Evolutionary conservation across 495 filamentous ascomycete species (phyloP).

Genomic region (Collariella sp.): DNA sequence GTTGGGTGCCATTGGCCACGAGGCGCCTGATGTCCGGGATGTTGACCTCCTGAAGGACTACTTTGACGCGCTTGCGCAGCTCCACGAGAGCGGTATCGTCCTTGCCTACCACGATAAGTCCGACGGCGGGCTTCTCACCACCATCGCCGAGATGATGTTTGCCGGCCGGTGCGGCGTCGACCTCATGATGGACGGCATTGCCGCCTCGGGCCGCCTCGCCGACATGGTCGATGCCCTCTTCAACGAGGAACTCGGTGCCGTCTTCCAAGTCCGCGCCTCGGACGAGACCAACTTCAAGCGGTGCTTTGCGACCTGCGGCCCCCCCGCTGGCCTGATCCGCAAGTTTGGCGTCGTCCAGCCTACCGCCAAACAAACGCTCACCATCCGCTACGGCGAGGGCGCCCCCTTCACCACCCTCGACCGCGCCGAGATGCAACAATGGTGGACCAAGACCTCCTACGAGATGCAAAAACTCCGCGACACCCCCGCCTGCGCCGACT

Average conservation of each 20-base stretch:
- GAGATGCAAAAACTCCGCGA: constrained; percentile 87
- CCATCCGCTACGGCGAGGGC: constrained; percentile 57
- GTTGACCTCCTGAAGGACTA: constrained; percentile 77
- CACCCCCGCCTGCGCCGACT: constrained; percentile 78
- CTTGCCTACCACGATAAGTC: constrained; percentile 93
- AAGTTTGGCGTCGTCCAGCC: constrained; percentile 68
- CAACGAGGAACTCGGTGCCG: constrained; percentile 93
- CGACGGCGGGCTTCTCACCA: constrained; percentile 88
- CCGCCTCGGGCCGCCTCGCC: constrained; percentile 44
- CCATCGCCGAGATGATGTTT: constrained; percentile 96
- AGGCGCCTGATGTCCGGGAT: constrained; percentile 78
- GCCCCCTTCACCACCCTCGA: constrained; percentile 55
- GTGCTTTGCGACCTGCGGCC: constrained; percentile 88
- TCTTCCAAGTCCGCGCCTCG: constrained; percentile 84
- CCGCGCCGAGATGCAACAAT: constrained; percentile 71
- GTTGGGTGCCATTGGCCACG: constrained; percentile 75
- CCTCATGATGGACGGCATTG: constrained; percentile 69
- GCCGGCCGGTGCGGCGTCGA: constrained; percentile 86
- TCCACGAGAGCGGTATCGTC: constrained; percentile 80
- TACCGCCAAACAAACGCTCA: constrained; percentile 65
- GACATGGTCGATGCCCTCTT: constrained; percentile 73
- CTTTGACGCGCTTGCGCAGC: constrained; percentile 78
- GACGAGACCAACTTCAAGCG: constrained; percentile 78
- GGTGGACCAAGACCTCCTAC: constrained; percentile 81
- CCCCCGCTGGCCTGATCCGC: constrained; percentile 68